Conservation (phyloP, 345 rosid genomes). For the Abelmoschus esculentus region DNA sequence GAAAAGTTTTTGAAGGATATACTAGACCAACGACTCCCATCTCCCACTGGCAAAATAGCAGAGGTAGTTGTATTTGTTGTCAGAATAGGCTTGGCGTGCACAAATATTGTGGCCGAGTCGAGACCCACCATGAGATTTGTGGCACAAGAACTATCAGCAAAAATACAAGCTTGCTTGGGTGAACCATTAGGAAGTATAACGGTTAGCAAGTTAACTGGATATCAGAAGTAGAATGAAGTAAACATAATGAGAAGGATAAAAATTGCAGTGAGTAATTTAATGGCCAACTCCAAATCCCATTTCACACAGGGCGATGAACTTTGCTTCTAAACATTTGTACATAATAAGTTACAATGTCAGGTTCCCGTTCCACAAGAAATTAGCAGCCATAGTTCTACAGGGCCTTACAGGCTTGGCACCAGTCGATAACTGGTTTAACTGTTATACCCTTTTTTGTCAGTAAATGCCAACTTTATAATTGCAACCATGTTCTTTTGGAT, state of each 20-base stretch:
- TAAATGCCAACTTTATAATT: not conserved
- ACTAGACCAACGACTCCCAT: constrained; percentile 37
- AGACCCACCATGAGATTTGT: constrained; percentile 53
- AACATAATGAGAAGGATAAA: too few relatives aligned
- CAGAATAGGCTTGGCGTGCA: constrained; percentile 40
- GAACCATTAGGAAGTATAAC: constrained; percentile 26
- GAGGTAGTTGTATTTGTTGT: constrained; percentile 36
- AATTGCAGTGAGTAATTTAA: too few relatives aligned
- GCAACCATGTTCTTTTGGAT: not conserved
- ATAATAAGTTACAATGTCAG: not conserved
- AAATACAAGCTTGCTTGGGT: constrained; percentile 23
- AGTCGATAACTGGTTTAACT: not conserved
- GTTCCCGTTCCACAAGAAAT: not conserved
- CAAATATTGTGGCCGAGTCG: constrained; percentile 23
- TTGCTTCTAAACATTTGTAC: not conserved
- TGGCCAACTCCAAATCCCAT: too few relatives aligned
- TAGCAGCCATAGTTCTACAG: not conserved
- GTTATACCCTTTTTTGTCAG: not conserved
- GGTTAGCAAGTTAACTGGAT: constrained; percentile 22
- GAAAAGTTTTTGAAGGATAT: constrained; percentile 34
- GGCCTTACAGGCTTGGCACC: not conserved
- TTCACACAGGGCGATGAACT: not conserved
- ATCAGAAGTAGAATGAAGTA: constrained; percentile 15
- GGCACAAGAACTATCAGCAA: constrained; percentile 49
- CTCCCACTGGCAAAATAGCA: constrained; percentile 35